Conservation (phyloP, 768 basidiomycete species). For the Ephemerocybe angulata region DNA sequence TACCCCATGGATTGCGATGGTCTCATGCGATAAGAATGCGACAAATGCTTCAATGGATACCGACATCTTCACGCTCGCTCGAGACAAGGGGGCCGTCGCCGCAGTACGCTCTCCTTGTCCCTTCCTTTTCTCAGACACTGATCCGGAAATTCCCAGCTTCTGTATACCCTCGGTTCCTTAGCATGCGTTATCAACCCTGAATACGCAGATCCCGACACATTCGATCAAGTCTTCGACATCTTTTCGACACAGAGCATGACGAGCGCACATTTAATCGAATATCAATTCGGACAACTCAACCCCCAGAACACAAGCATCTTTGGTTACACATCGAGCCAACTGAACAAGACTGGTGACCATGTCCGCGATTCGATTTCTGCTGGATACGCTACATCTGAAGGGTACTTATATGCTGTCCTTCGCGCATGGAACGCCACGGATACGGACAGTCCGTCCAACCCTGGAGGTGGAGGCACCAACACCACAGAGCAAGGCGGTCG, state of each 20-base stretch:
- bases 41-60: slow-evolving; percentile 54
- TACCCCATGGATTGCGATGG: slow-evolving; percentile 90
- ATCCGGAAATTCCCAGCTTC: slow-evolving; percentile 44
- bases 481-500: neutral
- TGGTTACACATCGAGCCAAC: slow-evolving; percentile 55
- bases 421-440: slow-evolving; percentile 60
- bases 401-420: slow-evolving; percentile 71
- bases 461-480: neutral
- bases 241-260: slow-evolving; percentile 66
- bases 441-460: neutral
- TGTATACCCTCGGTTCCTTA: slow-evolving; percentile 71
- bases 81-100: slow-evolving; percentile 73
- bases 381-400: slow-evolving; percentile 43
- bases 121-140: neutral
- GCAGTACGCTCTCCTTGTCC: slow-evolving; percentile 48
- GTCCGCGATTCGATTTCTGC: slow-evolving; percentile 43
- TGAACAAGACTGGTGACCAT: slow-evolving; percentile 50
- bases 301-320: slow-evolving; percentile 49
- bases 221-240: slow-evolving; percentile 72
- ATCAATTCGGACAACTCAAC: slow-evolving; percentile 60
- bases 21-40: slow-evolving; percentile 78
- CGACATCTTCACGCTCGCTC: slow-evolving; percentile 83
- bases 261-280: slow-evolving; percentile 51
- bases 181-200: slow-evolving; percentile 74
- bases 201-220: slow-evolving; percentile 46